These are phyloP conservation scores for Euclidium syriacum DNA, from an alignment of 345 rosid genomes.

Conservation along the genomic window DNA sequence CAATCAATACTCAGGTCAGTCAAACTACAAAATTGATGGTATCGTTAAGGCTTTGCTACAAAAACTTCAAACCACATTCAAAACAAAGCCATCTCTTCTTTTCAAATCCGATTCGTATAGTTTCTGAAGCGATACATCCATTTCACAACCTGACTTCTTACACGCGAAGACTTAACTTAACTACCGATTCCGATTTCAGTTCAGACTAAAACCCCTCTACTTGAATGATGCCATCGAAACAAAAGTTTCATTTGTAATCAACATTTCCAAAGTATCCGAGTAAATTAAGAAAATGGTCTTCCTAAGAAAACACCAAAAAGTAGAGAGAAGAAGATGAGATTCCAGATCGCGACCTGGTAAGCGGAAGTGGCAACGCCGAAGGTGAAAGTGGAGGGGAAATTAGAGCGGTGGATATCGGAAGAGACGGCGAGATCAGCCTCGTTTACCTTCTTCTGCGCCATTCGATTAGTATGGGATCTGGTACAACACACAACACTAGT, in stretches of 20 bases:
- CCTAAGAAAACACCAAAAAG: neutral
- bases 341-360: constrained; percentile 41
- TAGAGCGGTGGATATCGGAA: constrained; percentile 25
- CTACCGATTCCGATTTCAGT: neutral
- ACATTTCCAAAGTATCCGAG: neutral
- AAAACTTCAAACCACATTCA: constrained; percentile 5
- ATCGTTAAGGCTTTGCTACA: neutral
- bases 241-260: neutral
- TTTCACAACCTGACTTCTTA: too few relatives aligned
- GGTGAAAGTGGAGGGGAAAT: constrained; percentile 45
- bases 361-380: constrained; percentile 62
- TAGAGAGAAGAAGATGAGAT: neutral
- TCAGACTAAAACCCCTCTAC: neutral
- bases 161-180: too few relatives aligned
- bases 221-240: neutral
- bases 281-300: neutral
- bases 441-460: constrained; percentile 33
- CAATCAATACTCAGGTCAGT: neutral
- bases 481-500: neutral
- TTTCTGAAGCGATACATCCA: too few relatives aligned
- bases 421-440: constrained; percentile 16
- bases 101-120: neutral
- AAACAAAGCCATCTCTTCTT: neutral
- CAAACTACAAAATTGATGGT: neutral
- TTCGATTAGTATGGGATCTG: neutral